Conservation (phyloP, 1,139 yeast species). For the Wickerhamiella infanticola region DNA sequence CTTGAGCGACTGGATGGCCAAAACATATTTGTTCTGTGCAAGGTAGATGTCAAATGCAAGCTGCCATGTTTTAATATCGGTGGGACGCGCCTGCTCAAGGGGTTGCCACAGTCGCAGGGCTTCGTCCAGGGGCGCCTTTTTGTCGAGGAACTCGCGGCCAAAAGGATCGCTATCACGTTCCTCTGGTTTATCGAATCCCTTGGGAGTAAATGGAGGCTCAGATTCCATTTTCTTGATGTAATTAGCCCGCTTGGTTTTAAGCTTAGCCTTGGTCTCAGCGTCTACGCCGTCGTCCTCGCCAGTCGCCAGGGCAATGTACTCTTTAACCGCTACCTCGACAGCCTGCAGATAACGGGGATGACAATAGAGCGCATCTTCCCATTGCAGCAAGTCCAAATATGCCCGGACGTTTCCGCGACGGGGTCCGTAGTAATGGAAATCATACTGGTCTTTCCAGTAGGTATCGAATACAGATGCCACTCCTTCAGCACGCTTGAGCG, state of each 20-base stretch:
- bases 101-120: constrained; percentile 27
- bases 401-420: constrained; percentile 84
- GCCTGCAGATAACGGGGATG: constrained; percentile 62
- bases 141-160: constrained; percentile 27
- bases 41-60: constrained; percentile 32
- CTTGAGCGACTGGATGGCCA: constrained; percentile 30
- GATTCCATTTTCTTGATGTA: constrained; percentile 28
- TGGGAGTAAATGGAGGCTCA: constrained; percentile 14
- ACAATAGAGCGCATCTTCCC: constrained; percentile 65
- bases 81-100: constrained; percentile 20
- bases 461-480: constrained; percentile 53
- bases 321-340: constrained; percentile 44
- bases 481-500: constrained; percentile 64
- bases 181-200: constrained; percentile 22
- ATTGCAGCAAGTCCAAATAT: constrained; percentile 53
- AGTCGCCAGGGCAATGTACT: constrained; percentile 35
- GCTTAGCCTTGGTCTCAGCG: constrained; percentile 16
- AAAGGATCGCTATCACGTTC: constrained; percentile 30
- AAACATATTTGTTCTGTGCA: constrained; percentile 31
- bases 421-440: constrained; percentile 85
- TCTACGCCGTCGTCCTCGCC: constrained; percentile 12
- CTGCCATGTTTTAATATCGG: constrained; percentile 23
- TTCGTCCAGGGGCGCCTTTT: constrained; percentile 28
- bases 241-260: constrained; percentile 28
- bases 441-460: constrained; percentile 73